Base-by-base conservation (phyloP, 108 stramenopile genomes). In the Conticribra weissflogii region DNA sequence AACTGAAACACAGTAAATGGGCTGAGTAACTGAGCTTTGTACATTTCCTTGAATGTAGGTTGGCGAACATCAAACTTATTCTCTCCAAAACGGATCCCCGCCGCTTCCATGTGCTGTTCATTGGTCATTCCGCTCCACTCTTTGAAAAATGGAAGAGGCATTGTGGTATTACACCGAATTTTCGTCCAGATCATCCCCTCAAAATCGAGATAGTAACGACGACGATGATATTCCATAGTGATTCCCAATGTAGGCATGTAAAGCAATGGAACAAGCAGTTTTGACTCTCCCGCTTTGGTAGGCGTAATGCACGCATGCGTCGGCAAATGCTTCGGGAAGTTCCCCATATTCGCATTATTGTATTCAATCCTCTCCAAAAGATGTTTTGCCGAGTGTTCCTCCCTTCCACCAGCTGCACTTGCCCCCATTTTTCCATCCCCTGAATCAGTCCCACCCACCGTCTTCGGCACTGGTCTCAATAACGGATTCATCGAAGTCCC, bases 1-100 rank as follows among this genome's bases (percentile, higher is more conserved):
- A 97, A 71, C 82, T 96, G 97, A 79, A 98, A 98, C 17, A 97
- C 94, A 0, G 93, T 93, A 81, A 97, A 94, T 5, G 95, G 97
- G 59, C 81, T 89, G 49, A 97, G 74, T 23, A 98, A 73, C 74
- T 98, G 98, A 45, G 81, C 74, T 81, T 94, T 93, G 90, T 97
- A 98, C 76, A 98, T 65, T 53, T 97, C 96, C 66, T 68, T 60
- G 66, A 98, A 98, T 3, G 89, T 85, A 14, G 98, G 97, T 59
- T 93, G 85, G 34, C 79, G 69, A 24, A 96, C 90, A 54, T 92
- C 83, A 73, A 98, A 96, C 18, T 82, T 72, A 66, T 97, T 98
- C 12, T 77, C 76, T 21, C 97, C 97, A 71, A 93, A 99, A 60
- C 96, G 88, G 45, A 95, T 83, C 18, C 87, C 76, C 7, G 89